These are phyloP conservation scores for Aspergillus calidoustus DNA, from an alignment of 2,329 filamentous ascomycete species.

Conservation along the genomic window DNA sequence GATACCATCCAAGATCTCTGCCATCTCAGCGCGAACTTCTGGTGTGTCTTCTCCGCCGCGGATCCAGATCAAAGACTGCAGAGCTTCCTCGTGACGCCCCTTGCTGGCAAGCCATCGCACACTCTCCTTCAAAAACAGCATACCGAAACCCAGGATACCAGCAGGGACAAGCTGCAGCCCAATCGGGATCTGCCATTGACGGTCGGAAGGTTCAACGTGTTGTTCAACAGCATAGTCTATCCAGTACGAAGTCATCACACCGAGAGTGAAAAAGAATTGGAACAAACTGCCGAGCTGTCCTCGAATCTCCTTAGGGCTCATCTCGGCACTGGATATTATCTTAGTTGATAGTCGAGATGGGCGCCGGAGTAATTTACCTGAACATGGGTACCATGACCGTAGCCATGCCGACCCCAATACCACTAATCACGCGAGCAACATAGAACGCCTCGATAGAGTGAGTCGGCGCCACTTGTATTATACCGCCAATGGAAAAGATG, in stretches of 20 bases:
- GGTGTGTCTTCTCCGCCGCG: constrained; percentile 38
- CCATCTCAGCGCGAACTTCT: constrained; percentile 31
- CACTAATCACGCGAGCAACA: constrained; percentile 52
- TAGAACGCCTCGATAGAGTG: constrained; percentile 53
- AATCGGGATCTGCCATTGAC: constrained; percentile 57
- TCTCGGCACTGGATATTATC: constrained; percentile 35
- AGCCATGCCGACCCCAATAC: constrained; percentile 52
- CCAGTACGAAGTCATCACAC: constrained; percentile 46
- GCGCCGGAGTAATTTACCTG: constrained; percentile 18
- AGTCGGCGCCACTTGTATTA: constrained; percentile 55
- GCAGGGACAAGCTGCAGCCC: constrained; percentile 55
- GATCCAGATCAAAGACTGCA: constrained; percentile 55
- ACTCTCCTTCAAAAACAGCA: constrained; percentile 55
- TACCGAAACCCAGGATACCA: constrained; percentile 53
- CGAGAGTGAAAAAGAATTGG: constrained; percentile 44
- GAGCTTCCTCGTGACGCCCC: constrained; percentile 53
- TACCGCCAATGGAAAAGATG: constrained; percentile 43
- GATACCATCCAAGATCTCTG: constrained; percentile 34
- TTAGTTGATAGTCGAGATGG: not conserved
- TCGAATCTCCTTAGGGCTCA: constrained; percentile 49
- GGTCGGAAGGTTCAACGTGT: constrained; percentile 41
- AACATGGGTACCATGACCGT: constrained; percentile 49
- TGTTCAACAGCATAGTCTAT: constrained; percentile 55
- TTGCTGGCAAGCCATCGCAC: constrained; percentile 55
- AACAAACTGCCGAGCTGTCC: constrained; percentile 44